phyloP scores from a whole-genome alignment of 805 yeast genomes.

The Brettanomyces anomalus region DNA sequence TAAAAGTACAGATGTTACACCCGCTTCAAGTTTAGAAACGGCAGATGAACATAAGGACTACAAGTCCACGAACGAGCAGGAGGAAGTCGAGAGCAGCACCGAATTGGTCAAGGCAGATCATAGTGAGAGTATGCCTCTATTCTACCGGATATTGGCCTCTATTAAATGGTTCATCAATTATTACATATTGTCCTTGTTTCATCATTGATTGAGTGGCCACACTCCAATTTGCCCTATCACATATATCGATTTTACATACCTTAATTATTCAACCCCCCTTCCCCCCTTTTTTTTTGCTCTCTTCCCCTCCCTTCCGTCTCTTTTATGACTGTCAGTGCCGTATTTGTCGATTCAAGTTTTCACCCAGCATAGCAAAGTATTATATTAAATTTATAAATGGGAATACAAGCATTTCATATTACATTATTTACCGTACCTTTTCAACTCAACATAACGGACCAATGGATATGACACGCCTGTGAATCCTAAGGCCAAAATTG shows the following conservation, averaged over 20 bases:
- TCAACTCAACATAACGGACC: conserved; percentile 57
- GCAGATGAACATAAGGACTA: too few relatives aligned
- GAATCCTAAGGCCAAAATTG: conserved; percentile 70
- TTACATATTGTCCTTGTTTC: conserved; percentile 11
- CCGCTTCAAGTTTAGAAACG: too few relatives aligned
- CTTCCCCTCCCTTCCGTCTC: too few relatives aligned
- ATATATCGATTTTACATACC: background rate
- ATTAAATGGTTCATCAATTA: conserved; percentile 12
- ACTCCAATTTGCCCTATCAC: background rate
- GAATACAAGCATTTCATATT: background rate
- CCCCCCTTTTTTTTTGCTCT: background rate
- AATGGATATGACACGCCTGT: conserved; percentile 56
- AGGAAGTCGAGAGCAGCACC: background rate
- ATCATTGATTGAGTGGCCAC: background rate
- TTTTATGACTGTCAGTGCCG: too few relatives aligned
- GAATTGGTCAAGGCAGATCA: too few relatives aligned
- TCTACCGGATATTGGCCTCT: conserved; percentile 6
- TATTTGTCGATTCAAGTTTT: background rate
- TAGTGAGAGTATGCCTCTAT: background rate
- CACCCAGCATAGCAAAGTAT: background rate
- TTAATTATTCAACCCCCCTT: background rate
- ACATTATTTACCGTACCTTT: conserved; percentile 32
- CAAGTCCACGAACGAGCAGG: background rate
- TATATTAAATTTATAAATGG: background rate
- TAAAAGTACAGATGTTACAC: background rate